Base-by-base conservation (phyloP, 2,329 filamentous ascomycete species). In the Lachnellula cervina region DNA sequence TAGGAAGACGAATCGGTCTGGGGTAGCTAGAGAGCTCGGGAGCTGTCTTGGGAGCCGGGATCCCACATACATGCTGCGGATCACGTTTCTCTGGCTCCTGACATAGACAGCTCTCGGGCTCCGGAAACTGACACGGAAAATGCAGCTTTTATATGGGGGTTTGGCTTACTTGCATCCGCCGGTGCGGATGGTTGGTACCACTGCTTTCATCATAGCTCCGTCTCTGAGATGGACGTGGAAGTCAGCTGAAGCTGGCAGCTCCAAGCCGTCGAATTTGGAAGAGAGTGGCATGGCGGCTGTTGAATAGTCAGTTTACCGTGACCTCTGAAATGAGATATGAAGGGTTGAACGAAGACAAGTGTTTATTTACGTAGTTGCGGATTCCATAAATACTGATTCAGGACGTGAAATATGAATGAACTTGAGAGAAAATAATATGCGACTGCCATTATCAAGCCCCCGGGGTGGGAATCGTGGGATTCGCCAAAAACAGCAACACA, bases 181-280 rank as follows among this genome's bases (percentile, higher is more conserved):
- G 57, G 77, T 70, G 51, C 79, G 77, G 58, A 83, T 79, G 16
- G 74, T 77, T 28, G 79, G 79, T 32, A 76, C 76, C 45, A 83
- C 78, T 16, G 77, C 66, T 56, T 83, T 75, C 79, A 86, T 84
- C 76, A 84, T 80, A 56, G 80, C 75, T 19, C 80, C 86, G 70
- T 89, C 82, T 32, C 87, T 82, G 63, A 90, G 75, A 71, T 90
- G 87, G 64, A 89, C 86, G 47, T 69, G 66, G 21, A 73, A 82
- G 71, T 88, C 85, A 51, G 84, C 84, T 59, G 83, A 76, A 21
- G 84, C 78, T 49, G 83, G 82, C 65, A 88, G 76, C 73, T 83
- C 78, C 44, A 80, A 62, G 17, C 60, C 62, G 51, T 68, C 52
- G 35, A 68, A 61, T 32, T 67, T 66, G 32, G 60, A 45, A 9